A percentile compares a stretch with the other conserved stretches of the same genome.
phyloP scores from a whole-genome alignment of 2,329 filamentous ascomycete genomes.

The Penicillium sp. region DNA sequence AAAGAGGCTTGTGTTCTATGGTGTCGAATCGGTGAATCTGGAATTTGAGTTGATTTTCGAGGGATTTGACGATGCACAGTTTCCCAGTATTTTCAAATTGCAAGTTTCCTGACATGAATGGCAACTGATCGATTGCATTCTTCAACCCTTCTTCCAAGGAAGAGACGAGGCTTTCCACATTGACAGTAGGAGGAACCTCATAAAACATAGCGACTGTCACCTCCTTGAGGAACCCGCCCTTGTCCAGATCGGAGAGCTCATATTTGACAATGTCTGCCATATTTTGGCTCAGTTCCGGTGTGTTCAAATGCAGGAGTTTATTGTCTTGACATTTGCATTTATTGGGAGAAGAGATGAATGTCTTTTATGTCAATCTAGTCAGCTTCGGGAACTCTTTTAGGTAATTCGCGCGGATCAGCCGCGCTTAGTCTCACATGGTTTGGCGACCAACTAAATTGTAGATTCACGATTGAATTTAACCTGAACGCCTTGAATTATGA shows the following conservation, averaged over 20 bases:
- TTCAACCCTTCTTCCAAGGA: constrained; percentile 28
- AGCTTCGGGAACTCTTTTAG: neutral
- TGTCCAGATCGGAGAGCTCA: constrained; percentile 35
- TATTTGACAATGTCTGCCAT: constrained; percentile 19
- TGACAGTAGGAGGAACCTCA: constrained; percentile 19
- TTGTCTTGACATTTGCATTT: neutral
- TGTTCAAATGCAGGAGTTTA: neutral
- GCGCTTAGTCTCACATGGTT: neutral
- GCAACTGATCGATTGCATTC: constrained; percentile 27
- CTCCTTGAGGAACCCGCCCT: constrained; percentile 25
- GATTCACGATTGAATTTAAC: neutral
- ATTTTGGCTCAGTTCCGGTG: neutral
- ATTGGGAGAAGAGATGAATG: neutral
- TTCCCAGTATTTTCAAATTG: constrained; percentile 23
- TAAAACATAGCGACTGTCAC: constrained; percentile 33
- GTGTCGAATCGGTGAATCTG: constrained; percentile 16
- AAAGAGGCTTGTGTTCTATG: constrained; percentile 23
- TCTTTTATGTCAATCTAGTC: neutral
- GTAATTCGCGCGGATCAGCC: neutral
- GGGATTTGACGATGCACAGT: constrained; percentile 20
- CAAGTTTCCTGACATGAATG: constrained; percentile 32
- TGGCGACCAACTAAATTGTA: constrained; percentile 4
- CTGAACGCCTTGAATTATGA: neutral
- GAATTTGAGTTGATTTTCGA: constrained; percentile 17
- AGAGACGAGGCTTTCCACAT: constrained; percentile 20